phyloP scores from a whole-genome alignment of 1,284 basidiomycete species.

The Pascua guehoae region DNA sequence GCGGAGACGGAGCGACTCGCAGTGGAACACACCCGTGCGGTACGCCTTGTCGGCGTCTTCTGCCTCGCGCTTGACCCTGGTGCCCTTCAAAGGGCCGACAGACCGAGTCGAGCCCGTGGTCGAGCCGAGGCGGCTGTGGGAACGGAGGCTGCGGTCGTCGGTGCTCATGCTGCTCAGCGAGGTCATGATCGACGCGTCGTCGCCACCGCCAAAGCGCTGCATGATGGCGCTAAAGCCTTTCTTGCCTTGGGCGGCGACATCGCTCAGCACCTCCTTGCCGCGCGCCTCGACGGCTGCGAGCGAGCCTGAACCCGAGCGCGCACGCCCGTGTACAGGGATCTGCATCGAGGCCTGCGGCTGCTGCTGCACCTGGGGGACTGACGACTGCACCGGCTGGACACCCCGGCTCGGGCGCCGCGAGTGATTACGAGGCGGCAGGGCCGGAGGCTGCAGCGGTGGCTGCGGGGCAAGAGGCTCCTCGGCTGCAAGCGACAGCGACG shows the following conservation, averaged over 20 bases:
- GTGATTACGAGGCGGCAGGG: too few species aligned
- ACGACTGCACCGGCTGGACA: not conserved
- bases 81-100: conserved; percentile 44
- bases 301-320: conserved; percentile 25
- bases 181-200: conserved; percentile 20
- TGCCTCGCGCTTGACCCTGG: conserved; percentile 76
- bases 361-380: not conserved
- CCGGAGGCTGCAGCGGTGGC: not conserved
- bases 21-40: conserved; percentile 82
- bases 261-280: conserved; percentile 46
- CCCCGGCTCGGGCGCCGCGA: too few species aligned
- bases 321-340: conserved; percentile 10
- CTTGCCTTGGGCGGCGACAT: conserved; percentile 45
- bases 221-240: conserved; percentile 47
- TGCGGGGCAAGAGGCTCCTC: not conserved
- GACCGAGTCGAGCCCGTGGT: conserved; percentile 58
- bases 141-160: not conserved
- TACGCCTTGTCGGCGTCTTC: conserved; percentile 97
- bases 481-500: too few species aligned
- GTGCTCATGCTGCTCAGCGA: conserved; percentile 15
- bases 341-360: not conserved
- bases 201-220: conserved; percentile 43
- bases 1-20: conserved; percentile 83
- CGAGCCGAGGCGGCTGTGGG: not conserved
- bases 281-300: conserved; percentile 23